Evolutionary conservation across 352 stramenopile species (phyloP).

Genomic region (Globisporangium carolinianum): DNA sequence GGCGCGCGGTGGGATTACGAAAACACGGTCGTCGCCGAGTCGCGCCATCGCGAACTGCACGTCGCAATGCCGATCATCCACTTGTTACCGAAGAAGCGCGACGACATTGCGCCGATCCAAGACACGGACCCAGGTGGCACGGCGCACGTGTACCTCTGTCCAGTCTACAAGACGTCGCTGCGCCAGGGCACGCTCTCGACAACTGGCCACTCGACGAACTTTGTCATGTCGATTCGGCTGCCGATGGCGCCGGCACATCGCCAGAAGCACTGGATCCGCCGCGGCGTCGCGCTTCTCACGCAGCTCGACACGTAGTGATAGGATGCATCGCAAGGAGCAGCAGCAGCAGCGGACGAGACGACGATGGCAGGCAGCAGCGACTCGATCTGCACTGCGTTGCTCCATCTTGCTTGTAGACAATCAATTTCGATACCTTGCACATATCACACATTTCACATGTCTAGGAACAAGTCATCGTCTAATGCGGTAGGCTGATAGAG

Average conservation of each 20-base stretch:
- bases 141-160: conserved; percentile 89
- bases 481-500: too few relatives aligned
- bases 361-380: too few relatives aligned
- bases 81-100: conserved; percentile 68
- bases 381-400: too few relatives aligned
- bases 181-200: conserved; percentile 89
- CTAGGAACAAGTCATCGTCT: too few relatives aligned
- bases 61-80: conserved; percentile 83
- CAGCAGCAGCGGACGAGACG: too few relatives aligned
- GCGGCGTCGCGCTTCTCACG: conserved; percentile 91
- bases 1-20: conserved; percentile 80
- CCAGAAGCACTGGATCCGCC: conserved; percentile 94
- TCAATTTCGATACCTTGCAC: too few relatives aligned
- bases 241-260: conserved; percentile 82
- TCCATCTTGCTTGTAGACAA: too few relatives aligned
- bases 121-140: conserved; percentile 86
- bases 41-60: conserved; percentile 79
- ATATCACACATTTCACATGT: too few relatives aligned
- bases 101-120: conserved; percentile 84
- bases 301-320: conserved; percentile 80
- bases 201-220: conserved; percentile 94
- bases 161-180: conserved; percentile 91
- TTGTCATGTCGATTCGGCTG: conserved; percentile 92
- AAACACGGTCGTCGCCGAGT: conserved; percentile 74
- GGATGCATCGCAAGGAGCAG: too few relatives aligned